Evolutionary conservation across 225 moss, liverwort and hornwort genomes (phyloP), one percentile per base, ranked within the genome.

Genomic region (Takakia lepidozioides): DNA sequence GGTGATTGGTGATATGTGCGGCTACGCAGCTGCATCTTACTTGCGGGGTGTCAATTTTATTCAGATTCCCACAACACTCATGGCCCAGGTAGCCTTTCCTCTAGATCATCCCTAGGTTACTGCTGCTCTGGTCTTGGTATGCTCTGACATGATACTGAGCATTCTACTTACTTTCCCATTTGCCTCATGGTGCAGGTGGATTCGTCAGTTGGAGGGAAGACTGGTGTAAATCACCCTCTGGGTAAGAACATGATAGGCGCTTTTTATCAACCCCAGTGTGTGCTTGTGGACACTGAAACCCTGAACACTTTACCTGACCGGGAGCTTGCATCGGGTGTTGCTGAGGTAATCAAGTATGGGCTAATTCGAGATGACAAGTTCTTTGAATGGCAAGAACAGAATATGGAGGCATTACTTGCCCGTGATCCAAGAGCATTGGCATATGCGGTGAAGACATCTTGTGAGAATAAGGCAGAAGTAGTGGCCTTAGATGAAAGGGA

Each of bases 181-280:
- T 1, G 19, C 22, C 5, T 58, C 24, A 45, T 18, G 6, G 29
- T 60, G 66, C 84, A 99, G 98, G 98, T 91, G 5, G 98, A 99
- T 61, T 99, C 98, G 4, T 99, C 98, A 20, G 98, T 99, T 38
- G 91, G 98, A 29, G 98, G 98, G 53, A 99, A 99, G 73, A 99
- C 95, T 2, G 95, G 90, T 21, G 84, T 98, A 5, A 98, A 98
- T 46, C 98, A 91, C 58, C 77, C 87, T 3, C 52, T 87, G 5
- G 98, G 98, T 23, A 99, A 99, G 76, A 99, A 99, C 17, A 85
- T 99, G 91, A 99, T 99, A 35, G 98, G 98, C 22, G 91, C 98
- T 21, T 99, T 99, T 64, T 99, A 51, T 59, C 98, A 99, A 63
- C 98, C 98, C 3, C 87, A 91, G 60, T 85, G 87, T 59, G 91